Conservation (phyloP, 2,329 filamentous ascomycete genomes). For the Colletotrichum theobromicola region DNA sequence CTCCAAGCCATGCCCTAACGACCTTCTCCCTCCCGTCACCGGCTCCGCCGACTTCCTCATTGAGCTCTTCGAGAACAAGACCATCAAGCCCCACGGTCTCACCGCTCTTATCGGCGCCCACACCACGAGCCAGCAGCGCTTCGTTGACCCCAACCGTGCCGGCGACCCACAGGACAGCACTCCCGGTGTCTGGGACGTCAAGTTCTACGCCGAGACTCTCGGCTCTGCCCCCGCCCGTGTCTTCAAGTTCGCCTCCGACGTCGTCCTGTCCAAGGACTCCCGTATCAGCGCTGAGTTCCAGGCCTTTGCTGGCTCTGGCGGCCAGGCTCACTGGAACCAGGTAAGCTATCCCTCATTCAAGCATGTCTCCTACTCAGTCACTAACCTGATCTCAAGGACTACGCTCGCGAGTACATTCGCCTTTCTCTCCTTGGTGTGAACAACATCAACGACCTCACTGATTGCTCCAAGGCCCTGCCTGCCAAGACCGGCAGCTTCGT, state of each 20-base stretch:
- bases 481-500: constrained; percentile 26
- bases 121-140: constrained; percentile 53
- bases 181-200: constrained; percentile 57
- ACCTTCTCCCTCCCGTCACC: constrained; percentile 47
- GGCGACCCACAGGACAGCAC: constrained; percentile 56
- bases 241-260: constrained; percentile 46
- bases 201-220: constrained; percentile 52
- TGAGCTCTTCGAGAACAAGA: constrained; percentile 56
- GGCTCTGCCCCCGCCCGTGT: constrained; percentile 36
- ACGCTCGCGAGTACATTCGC: constrained; percentile 57
- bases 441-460: constrained; percentile 59
- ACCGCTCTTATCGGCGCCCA: constrained; percentile 61
- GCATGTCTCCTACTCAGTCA: neutral
- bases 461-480: constrained; percentile 59
- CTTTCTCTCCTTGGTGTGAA: constrained; percentile 60
- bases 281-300: constrained; percentile 41
- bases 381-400: constrained; percentile 40
- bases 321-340: constrained; percentile 45
- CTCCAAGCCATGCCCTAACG: constrained; percentile 38
- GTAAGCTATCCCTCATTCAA: constrained; percentile 24
- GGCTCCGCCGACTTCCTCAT: constrained; percentile 51
- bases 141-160: constrained; percentile 42
- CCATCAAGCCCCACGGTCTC: constrained; percentile 53
- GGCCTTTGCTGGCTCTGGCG: constrained; percentile 35
- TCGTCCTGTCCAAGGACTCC: constrained; percentile 40